Percentiles rank a stretch among this genome's conserved stretches.
These are phyloP conservation scores for Kalanchoe fedtschenkoi DNA, from an alignment of 164 flowering plant genomes.

Conservation along the genomic window DNA sequence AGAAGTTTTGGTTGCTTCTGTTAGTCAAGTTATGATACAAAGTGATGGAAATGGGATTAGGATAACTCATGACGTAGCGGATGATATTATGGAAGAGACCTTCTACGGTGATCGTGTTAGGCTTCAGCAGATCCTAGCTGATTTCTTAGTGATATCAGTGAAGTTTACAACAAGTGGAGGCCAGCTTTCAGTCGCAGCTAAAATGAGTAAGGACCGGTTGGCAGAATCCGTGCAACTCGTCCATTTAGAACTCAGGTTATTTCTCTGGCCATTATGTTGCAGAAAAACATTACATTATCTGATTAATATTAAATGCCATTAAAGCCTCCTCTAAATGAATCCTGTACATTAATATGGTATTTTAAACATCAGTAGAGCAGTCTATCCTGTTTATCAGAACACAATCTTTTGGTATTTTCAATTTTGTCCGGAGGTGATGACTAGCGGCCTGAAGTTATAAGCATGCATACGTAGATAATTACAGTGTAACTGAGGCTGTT, in stretches of 20 bases:
- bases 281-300: neutral
- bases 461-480: too few species aligned
- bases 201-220: slow-evolving; percentile 44
- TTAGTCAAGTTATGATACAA: slow-evolving; percentile 81
- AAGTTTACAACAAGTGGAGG: slow-evolving; percentile 61
- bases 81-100: slow-evolving; percentile 35
- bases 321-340: too few species aligned
- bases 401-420: too few species aligned
- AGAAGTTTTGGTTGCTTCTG: slow-evolving; percentile 58
- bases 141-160: slow-evolving; percentile 59
- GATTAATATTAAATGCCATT: too few species aligned
- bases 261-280: slow-evolving; percentile 7
- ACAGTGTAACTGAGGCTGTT: too few species aligned
- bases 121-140: slow-evolving; percentile 88
- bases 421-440: too few species aligned
- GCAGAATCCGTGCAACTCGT: slow-evolving; percentile 73
- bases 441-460: too few species aligned
- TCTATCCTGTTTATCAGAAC: too few species aligned
- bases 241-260: slow-evolving; percentile 72
- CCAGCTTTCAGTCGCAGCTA: slow-evolving; percentile 38
- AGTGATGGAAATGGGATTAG: slow-evolving; percentile 54
- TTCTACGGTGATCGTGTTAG: slow-evolving; percentile 81
- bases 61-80: slow-evolving; percentile 35
- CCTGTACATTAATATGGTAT: too few species aligned
- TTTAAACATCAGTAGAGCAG: too few species aligned